Evolutionary conservation across 1,139 yeast genomes (phyloP), one percentile per base, ranked within the genome.

Genomic region (Kodamaea sp.): DNA sequence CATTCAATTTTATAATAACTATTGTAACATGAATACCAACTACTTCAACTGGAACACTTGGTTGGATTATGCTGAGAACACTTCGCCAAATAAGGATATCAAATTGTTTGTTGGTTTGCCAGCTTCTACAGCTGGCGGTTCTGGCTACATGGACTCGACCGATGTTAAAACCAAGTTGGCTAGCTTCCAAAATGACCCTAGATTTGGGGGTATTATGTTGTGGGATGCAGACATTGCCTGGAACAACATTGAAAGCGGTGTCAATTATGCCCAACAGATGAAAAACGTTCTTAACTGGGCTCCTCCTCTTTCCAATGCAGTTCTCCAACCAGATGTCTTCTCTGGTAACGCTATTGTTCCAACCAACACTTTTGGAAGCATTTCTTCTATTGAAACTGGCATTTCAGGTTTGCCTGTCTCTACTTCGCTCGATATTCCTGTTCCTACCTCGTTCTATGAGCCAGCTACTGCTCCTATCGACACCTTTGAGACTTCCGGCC

Each of bases 101-200:
- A 43, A 42, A 34, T 31, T 50, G 38, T 46, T 37, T 29, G 45
- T 50, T 22, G 48, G 50, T 7, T 44, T 50, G 36, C 53, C 54
- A 6, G 54, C 52, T 9, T 31, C 33, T 15, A 24, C 24, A 11
- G 26, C n/a, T 22, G 33, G 11, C 24, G 92, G 26, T 22, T 20
- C 50, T 20, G 62, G 62, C 12, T 57, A 47, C 44, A 55, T 49
- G 24, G 53, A 45, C 34, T 34, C 52, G 9, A 34, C 42, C 7
- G 39, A 46, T 20, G 53, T 55, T 11, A 35, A 45, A 28, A 24
- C 29, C 5, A 41, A 48, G 10, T 35, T 58, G 23, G 38, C 46
- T 23, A 38, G 40, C 7, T 52, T 55, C 32, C 44, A 44, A 35
- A 42, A 49, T 32, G 52, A 46, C 37, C 36, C 55, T 6, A 15